Evolutionary conservation across 495 filamentous ascomycete genomes (phyloP).

Genomic region (Aspergillus asperescens): DNA sequence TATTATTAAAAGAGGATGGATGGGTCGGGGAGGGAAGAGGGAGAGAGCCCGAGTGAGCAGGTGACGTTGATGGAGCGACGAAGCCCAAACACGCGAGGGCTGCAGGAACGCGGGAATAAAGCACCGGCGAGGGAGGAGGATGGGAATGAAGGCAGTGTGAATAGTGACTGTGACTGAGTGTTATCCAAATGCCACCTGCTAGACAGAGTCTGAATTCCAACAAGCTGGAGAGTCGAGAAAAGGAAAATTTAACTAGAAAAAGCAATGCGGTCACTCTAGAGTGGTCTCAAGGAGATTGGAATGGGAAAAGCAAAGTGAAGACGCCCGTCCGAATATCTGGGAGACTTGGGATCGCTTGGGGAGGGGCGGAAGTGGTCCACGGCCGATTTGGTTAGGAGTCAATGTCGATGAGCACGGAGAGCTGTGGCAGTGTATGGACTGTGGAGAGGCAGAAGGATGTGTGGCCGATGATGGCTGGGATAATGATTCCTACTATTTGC

Average conservation of each 20-base stretch:
- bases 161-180: neutral
- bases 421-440: slow-evolving; percentile 19
- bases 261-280: slow-evolving; percentile 5
- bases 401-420: slow-evolving; percentile 15
- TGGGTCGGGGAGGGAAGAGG: slow-evolving; percentile 16
- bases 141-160: slow-evolving; percentile 14
- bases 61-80: slow-evolving; percentile 35
- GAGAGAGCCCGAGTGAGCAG: slow-evolving; percentile 22
- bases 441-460: slow-evolving; percentile 18
- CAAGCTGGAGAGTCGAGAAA: slow-evolving; percentile 5
- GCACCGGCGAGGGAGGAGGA: slow-evolving; percentile 19
- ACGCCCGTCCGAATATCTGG: slow-evolving; percentile 20
- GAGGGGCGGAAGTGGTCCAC: slow-evolving; percentile 15
- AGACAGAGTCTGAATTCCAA: slow-evolving; percentile 9
- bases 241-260: slow-evolving; percentile 7
- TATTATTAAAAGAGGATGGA: slow-evolving; percentile 12
- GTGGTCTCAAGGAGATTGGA: slow-evolving; percentile 8
- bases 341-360: slow-evolving; percentile 9
- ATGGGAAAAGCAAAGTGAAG: slow-evolving; percentile 14
- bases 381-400: no score
- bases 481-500: slow-evolving; percentile 14
- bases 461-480: slow-evolving; percentile 18
- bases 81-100: slow-evolving; percentile 31
- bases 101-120: slow-evolving; percentile 35
- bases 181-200: slow-evolving; percentile 16